These are phyloP conservation scores for Tetrahymena elliotti DNA, from an alignment of 73 alveolate genomes.

Conservation along the genomic window DNA sequence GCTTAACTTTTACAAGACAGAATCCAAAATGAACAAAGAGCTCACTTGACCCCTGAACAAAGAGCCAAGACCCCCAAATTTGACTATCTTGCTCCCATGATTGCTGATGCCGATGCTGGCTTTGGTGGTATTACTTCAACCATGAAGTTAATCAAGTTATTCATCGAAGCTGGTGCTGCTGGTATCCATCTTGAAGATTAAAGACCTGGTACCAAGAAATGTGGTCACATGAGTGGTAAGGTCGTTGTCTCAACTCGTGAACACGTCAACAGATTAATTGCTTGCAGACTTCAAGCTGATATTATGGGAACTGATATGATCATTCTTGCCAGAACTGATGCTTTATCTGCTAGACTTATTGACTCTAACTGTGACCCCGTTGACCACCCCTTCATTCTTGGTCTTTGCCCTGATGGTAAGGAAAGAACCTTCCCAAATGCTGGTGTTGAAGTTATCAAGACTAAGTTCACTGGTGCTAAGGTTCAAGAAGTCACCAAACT, in stretches of 20 bases:
- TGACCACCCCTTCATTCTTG: slow-evolving; percentile 82
- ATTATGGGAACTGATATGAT: slow-evolving; percentile 78
- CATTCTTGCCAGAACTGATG: slow-evolving; percentile 88
- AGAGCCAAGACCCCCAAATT: slow-evolving; percentile 25
- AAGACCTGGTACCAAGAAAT: slow-evolving; percentile 89
- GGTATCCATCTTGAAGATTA: slow-evolving; percentile 92
- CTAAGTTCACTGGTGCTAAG: slow-evolving; percentile 57
- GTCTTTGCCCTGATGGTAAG: slow-evolving; percentile 28
- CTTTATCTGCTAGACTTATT: slow-evolving; percentile 76
- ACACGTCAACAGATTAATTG: slow-evolving; percentile 71
- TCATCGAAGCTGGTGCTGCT: slow-evolving; percentile 91
- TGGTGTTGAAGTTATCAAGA: slow-evolving; percentile 50
- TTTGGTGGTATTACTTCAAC: slow-evolving; percentile 86
- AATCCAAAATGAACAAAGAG: slow-evolving; percentile 55
- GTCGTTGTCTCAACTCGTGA: slow-evolving; percentile 78
- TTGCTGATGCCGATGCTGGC: slow-evolving; percentile 95
- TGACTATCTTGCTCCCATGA: slow-evolving; percentile 81
- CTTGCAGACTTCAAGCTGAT: slow-evolving; percentile 86
- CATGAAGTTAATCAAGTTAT: slow-evolving; percentile 80
- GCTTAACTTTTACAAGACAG: slow-evolving; percentile 61
- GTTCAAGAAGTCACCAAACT: slow-evolving; percentile 4
- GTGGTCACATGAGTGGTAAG: slow-evolving; percentile 95
- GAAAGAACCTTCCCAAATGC: slow-evolving; percentile 48
- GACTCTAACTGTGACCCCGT: slow-evolving; percentile 68
- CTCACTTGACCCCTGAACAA: slow-evolving; percentile 48